Evolutionary conservation across 495 filamentous ascomycete genomes (phyloP).

Genomic region (Lophiostoma macrostomum): DNA sequence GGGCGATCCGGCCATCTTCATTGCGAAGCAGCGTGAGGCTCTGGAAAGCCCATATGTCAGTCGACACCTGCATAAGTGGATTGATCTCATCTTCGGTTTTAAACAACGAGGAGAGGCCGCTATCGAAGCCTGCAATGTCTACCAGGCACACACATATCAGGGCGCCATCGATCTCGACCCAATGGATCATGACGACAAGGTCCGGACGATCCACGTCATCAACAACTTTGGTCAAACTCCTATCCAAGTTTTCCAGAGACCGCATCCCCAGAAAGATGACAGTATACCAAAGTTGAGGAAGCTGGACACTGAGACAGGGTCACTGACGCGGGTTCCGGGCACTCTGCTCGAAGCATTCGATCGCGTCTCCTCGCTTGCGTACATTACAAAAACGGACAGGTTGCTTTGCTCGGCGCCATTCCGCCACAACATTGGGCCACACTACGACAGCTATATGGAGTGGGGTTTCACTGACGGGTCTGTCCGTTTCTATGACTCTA

Average conservation of each 20-base stretch:
- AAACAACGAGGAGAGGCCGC: conserved; percentile 95
- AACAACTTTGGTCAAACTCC: conserved; percentile 99
- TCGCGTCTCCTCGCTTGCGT: conserved; percentile 72
- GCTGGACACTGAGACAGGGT: conserved; percentile 74
- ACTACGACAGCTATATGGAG: conserved; percentile 86
- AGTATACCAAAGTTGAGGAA: conserved; percentile 56
- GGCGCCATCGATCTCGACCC: conserved; percentile 89
- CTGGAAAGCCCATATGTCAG: conserved; percentile 94
- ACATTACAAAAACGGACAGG: conserved; percentile 74
- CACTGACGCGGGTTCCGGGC: conserved; percentile 75
- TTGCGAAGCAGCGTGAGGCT: conserved; percentile 89
- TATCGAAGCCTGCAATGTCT: conserved; percentile 87
- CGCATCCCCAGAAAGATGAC: conserved; percentile 72
- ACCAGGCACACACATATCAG: conserved; percentile 91
- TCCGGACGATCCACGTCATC: conserved; percentile 89
- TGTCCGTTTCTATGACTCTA: conserved; percentile 81
- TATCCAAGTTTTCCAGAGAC: conserved; percentile 81
- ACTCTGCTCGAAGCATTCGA: conserved; percentile 80
- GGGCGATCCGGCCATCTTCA: conserved; percentile 92
- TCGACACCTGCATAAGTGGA: conserved; percentile 86
- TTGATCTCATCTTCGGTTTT: conserved; percentile 90
- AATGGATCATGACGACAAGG: conserved; percentile 82
- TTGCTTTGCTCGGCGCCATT: conserved; percentile 80
- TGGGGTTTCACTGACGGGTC: conserved; percentile 95
- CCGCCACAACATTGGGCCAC: conserved; percentile 79